Conservation (phyloP, 2,329 filamentous ascomycete species). For the Venturia effusa region DNA sequence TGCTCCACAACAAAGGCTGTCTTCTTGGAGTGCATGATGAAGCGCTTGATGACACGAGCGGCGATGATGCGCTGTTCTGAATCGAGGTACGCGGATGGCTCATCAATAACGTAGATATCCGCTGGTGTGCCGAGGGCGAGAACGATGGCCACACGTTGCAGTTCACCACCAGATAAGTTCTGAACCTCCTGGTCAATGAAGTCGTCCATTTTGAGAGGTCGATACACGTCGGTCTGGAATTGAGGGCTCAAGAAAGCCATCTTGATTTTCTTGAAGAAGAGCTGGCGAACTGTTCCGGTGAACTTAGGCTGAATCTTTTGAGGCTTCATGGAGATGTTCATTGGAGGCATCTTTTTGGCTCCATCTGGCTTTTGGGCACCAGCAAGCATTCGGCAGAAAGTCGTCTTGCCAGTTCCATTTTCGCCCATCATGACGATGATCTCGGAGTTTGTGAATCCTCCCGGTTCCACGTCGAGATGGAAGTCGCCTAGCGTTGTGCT, state of each 20-base stretch:
- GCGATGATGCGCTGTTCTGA: slow-evolving; percentile 98
- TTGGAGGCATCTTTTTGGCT: slow-evolving; percentile 66
- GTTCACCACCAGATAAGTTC: slow-evolving; percentile 96
- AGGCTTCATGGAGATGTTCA: slow-evolving; percentile 99
- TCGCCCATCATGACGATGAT: slow-evolving; percentile 99
- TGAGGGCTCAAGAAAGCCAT: slow-evolving; percentile 90
- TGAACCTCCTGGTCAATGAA: slow-evolving; percentile 99
- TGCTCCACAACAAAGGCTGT: slow-evolving; percentile 98
- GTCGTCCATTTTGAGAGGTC: slow-evolving; percentile 96
- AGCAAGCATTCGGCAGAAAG: slow-evolving; percentile 92
- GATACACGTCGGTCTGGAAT: slow-evolving; percentile 99
- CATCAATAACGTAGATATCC: slow-evolving; percentile 97
- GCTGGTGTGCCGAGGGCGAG: slow-evolving; percentile 90
- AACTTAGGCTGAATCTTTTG: slow-evolving; percentile 98
- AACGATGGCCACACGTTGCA: slow-evolving; percentile 98
- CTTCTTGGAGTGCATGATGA: slow-evolving; percentile 99
- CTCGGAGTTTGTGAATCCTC: slow-evolving; percentile 92
- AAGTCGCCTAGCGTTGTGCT: slow-evolving; percentile 87
- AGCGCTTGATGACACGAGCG: slow-evolving; percentile 95
- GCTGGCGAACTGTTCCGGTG: slow-evolving; percentile 86
- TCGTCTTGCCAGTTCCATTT: slow-evolving; percentile 98
- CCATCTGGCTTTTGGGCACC: slow-evolving; percentile 87
- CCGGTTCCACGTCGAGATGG: slow-evolving; percentile 68
- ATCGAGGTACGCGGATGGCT: slow-evolving; percentile 94
- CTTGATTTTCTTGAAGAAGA: slow-evolving; percentile 99